Base-by-base conservation (phyloP, 2,329 filamentous ascomycete genomes). In the Dothistroma septosporum region DNA sequence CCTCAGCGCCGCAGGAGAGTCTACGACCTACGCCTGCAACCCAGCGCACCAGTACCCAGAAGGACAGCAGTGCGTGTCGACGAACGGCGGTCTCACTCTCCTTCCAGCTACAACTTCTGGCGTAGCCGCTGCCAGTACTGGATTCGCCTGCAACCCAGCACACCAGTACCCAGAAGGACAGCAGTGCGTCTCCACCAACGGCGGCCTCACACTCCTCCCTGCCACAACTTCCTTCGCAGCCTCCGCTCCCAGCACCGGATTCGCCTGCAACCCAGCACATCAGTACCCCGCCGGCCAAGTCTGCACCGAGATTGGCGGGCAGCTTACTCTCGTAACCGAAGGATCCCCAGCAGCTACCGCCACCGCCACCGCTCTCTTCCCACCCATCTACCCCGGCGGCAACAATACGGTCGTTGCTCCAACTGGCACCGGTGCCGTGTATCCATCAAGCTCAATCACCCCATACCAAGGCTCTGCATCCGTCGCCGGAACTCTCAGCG, bases 21-120 rank as follows among this genome's bases (percentile, higher is more conserved):
- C 46, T 4, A 53, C 49, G 2, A 35, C 28, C 10, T 32, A 35
- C 31, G 50, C 50, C n/a, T 53, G 50, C 50, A 53, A 53, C 28
- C 50, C 54, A 21, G 55, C 56, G 14, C 56, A 58, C 33, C n/a
- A 52, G 21, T 58, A 58, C 47, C 55, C 55, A 16, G 56, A 50
- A 58, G 32, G 48, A 11, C 44, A n/a, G n/a, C 16, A 49, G 8
- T 57, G 56, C 35, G 33, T 53, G 22, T 53, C n/a, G 19, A 32
- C 22, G 8, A 53, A 53, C 33, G 56, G 56, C 9, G 21, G 33
- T 6, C 33, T 58, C 6, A 58, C 56, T 5, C 47, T 58, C 14
- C 16, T 58, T 19, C 32, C 47, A 24, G 21, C 47, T 10, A 58
- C 47, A 12, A 53, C 56, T 22, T 12, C 56, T 14, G 48, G n/a